A percentile compares a stretch with the other conserved stretches of the same genome.
Evolutionary conservation across 179 eudicot genomes (phyloP).

Genomic region (Patellifolia procumbens): DNA sequence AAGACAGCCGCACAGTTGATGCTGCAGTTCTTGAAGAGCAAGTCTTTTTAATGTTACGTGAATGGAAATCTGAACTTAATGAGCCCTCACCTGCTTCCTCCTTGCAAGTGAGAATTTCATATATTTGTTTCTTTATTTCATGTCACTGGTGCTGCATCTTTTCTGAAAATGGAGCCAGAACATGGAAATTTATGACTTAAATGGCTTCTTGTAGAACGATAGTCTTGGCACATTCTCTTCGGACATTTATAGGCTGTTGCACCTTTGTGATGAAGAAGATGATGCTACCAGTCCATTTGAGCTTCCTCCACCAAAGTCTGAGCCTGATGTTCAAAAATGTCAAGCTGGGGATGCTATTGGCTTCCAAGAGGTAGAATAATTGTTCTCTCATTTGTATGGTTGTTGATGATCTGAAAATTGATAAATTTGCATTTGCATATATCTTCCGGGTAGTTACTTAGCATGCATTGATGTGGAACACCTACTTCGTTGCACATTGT

Average conservation of each 20-base stretch:
- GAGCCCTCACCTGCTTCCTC: conserved; percentile 98
- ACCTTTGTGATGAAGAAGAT: conserved; percentile 91
- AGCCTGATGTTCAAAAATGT: conserved; percentile 61
- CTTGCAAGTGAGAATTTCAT: conserved; percentile 47
- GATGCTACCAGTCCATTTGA: conserved; percentile 89
- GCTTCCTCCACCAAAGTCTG: conserved; percentile 60
- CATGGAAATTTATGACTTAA: conserved; percentile 12
- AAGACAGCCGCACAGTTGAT: conserved; percentile 86
- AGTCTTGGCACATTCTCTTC: conserved; percentile 79
- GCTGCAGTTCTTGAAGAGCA: conserved; percentile 83
- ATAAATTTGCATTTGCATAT: neutral
- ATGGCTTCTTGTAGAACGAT: conserved; percentile 58
- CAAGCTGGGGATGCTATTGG: conserved; percentile 36
- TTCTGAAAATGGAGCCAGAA: neutral
- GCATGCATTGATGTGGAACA: conserved; percentile 5
- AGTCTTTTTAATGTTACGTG: conserved; percentile 91
- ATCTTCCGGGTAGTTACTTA: conserved; percentile 1
- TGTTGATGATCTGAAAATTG: conserved; percentile 1
- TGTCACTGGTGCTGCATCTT: conserved; percentile 4
- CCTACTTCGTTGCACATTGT: neutral
- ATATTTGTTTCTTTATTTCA: conserved; percentile 8
- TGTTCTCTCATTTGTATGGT: neutral
- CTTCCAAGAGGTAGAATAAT: conserved; percentile 51
- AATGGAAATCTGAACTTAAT: conserved; percentile 90
- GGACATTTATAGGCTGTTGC: conserved; percentile 80